A percentile compares a stretch with the other conserved stretches of the same genome.
phyloP scores from a whole-genome alignment of 257 asterid species.

The Solanum ossicruentum region DNA sequence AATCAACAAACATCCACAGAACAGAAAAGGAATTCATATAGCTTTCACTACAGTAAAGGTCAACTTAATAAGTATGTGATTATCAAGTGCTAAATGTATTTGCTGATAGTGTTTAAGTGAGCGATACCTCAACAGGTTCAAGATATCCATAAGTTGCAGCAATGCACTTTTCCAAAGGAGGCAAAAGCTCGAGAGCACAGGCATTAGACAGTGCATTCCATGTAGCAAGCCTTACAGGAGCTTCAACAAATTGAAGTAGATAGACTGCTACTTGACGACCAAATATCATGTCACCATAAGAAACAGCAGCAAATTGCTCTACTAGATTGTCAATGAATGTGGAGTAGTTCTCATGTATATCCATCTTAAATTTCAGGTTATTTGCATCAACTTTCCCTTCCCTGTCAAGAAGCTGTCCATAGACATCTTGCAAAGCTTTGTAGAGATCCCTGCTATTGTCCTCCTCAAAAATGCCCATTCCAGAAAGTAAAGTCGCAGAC shows the following conservation, averaged over 20 bases:
- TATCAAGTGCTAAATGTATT: not conserved
- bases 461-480: slow-evolving; percentile 64
- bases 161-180: slow-evolving; percentile 51
- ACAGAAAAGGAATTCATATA: not conserved
- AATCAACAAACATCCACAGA: not conserved
- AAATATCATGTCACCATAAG: slow-evolving; percentile 76
- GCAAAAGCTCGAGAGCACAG: slow-evolving; percentile 76
- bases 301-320: slow-evolving; percentile 86
- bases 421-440: slow-evolving; percentile 55
- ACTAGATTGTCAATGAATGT: slow-evolving; percentile 70
- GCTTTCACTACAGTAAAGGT: not conserved
- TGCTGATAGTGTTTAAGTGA: not conserved
- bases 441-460: slow-evolving; percentile 63
- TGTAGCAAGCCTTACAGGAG: slow-evolving; percentile 60
- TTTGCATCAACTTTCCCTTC: slow-evolving; percentile 1
- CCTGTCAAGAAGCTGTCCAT: slow-evolving; percentile 45
- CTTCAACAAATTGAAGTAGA: slow-evolving; percentile 60
- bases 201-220: slow-evolving; percentile 72
- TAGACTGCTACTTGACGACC: slow-evolving; percentile 79
- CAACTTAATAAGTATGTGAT: not conserved
- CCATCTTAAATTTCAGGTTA: slow-evolving; percentile 39
- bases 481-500: slow-evolving; percentile 56
- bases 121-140: slow-evolving; percentile 77
- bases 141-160: slow-evolving; percentile 59
- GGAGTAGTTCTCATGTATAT: slow-evolving; percentile 60